A percentile compares a stretch with the other conserved stretches of the same genome.
Evolutionary conservation across 2,329 filamentous ascomycete genomes (phyloP).

Genomic region (Cordyceps tenuipes): DNA sequence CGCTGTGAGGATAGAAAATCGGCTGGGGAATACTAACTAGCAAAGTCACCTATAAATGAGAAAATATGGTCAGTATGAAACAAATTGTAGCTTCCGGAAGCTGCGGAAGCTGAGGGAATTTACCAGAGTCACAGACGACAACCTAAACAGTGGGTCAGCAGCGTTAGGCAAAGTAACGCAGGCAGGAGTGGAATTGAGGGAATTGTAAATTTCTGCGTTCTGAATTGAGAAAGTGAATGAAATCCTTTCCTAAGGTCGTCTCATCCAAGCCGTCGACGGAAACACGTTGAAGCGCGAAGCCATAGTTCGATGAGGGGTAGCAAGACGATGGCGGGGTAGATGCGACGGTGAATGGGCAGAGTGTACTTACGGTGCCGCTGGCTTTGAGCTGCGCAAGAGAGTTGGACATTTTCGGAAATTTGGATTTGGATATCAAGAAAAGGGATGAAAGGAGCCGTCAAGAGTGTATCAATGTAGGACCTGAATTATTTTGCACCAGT

Average conservation of each 20-base stretch:
- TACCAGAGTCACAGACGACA: slow-evolving; percentile 96
- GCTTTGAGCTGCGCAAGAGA: slow-evolving; percentile 90
- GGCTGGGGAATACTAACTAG: slow-evolving; percentile 47
- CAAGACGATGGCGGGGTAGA: slow-evolving; percentile 19
- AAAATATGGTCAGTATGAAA: slow-evolving; percentile 23
- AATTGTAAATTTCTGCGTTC: neutral
- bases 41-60: slow-evolving; percentile 57
- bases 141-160: slow-evolving; percentile 42
- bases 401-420: slow-evolving; percentile 54
- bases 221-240: neutral
- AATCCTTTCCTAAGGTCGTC: neutral
- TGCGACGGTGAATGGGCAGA: neutral
- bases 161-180: neutral
- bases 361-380: slow-evolving; percentile 70
- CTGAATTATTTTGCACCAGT: slow-evolving; percentile 16
- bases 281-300: neutral
- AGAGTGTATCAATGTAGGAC: slow-evolving; percentile 1
- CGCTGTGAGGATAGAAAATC: slow-evolving; percentile 8
- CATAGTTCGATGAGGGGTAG: slow-evolving; percentile 10
- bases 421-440: neutral
- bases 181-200: neutral
- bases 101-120: slow-evolving; percentile 32
- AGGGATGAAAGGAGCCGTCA: slow-evolving; percentile 6
- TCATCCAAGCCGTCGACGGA: neutral
- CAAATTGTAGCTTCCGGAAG: slow-evolving; percentile 11